A percentile compares a stretch with the other conserved stretches of the same genome.
Evolutionary conservation across 2,329 filamentous ascomycete genomes (phyloP).

Genomic region (Diplodia scrobiculata): DNA sequence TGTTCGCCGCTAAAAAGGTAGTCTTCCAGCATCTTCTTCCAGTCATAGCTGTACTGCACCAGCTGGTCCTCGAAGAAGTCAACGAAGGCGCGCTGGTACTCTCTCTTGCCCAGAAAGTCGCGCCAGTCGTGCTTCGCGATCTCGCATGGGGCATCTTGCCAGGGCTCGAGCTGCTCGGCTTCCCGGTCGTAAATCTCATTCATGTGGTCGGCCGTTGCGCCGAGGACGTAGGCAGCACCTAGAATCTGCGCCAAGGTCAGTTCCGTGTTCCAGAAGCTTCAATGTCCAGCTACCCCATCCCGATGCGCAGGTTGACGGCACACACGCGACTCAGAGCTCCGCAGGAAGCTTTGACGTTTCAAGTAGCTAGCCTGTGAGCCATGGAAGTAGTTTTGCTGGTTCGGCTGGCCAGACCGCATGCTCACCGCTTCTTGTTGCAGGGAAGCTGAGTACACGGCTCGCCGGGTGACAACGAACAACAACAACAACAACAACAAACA

Average conservation of each 20-base stretch:
- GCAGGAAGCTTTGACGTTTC: neutral
- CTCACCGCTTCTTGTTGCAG: slow-evolving; percentile 5
- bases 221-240: slow-evolving; percentile 81
- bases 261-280: neutral
- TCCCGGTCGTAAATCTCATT: slow-evolving; percentile 80
- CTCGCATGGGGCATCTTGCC: slow-evolving; percentile 82
- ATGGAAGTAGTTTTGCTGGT: neutral
- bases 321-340: neutral
- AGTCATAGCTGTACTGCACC: slow-evolving; percentile 75
- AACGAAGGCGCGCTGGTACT: slow-evolving; percentile 86
- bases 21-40: slow-evolving; percentile 73
- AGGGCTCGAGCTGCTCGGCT: slow-evolving; percentile 70
- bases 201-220: slow-evolving; percentile 71
- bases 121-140: slow-evolving; percentile 83
- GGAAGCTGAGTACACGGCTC: slow-evolving; percentile 3
- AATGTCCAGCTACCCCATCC: neutral
- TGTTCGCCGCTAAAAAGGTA: slow-evolving; percentile 74
- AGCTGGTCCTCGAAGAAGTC: slow-evolving; percentile 96
- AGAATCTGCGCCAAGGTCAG: slow-evolving; percentile 58
- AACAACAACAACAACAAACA: slow-evolving; percentile 7
- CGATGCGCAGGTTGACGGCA: neutral
- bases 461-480: neutral
- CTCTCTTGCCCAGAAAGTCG: slow-evolving; percentile 74
- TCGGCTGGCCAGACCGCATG: neutral
- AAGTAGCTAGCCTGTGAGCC: slow-evolving; percentile 1